Evolutionary conservation across 768 basidiomycete genomes (phyloP), one percentile per base, ranked within the genome.

Genomic region (Melanogaster broomeanus): DNA sequence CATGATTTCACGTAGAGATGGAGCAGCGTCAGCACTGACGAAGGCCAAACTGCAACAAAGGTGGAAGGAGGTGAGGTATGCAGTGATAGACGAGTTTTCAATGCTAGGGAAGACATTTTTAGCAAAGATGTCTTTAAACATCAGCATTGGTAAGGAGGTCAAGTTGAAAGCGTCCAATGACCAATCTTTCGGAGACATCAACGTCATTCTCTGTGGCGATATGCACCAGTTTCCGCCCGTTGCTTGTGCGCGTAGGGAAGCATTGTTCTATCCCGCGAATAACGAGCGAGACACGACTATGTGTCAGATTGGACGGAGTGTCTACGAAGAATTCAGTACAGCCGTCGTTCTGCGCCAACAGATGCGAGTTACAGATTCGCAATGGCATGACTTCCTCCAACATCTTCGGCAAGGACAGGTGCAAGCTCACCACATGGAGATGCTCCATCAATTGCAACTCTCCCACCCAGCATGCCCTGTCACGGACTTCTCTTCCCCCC

Each of bases 301-400:
- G 11, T 41, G 38, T 25, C 30, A 34, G 16, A 19, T 68, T 2
- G 68, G 74, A 1, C 34, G 60, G 5, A 21, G 39, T 5, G 31
- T 73, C 0, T 74, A 66, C 48, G 43, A 61, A 27, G 51, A 66
- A 30, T 74, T 75, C 44, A 35, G 48, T 0, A 72, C 52, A 0
- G 75, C 76, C 0, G 69, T 77, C 0, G 61, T 69, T 0, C 58
- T 77, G 13, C 62, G 57, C 24, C 57, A 77, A 49, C 76, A 77
- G 57, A 63, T 68, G 12, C 45, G 71, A 0, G 60, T 73, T 0
- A 58, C 43, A 1, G 72, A 78, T 51, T 13, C 51, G 0, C 48
- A 16, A 0, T 75, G 74, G 73, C 44, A n/a, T n/a, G n/a, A n/a
- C n/a, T n/a, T n/a, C n/a, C n/a, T n/a, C n/a, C n/a, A n/a, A n/a